Evolutionary conservation across 176 grass and related monocot genomes (phyloP), one percentile per base, ranked within the genome.

Genomic region (Guadua angustifolia): DNA sequence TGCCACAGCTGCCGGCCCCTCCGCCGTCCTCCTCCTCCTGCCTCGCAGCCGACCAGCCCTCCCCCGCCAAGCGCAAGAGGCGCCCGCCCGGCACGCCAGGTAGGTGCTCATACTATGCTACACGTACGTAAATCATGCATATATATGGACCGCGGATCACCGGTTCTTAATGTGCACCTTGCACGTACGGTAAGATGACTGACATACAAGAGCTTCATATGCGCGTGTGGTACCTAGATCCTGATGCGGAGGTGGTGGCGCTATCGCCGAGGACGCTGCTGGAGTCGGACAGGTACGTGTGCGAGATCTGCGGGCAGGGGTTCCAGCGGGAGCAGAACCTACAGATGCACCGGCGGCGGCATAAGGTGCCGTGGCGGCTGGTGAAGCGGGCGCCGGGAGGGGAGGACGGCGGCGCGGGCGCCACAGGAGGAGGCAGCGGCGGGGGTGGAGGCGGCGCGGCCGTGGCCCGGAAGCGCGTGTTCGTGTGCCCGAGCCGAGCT

Each of bases 291-390:
- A 58, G 91, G 40, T 97, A 97, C 84, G 89, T 97, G 84, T 97
- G 94, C 52, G 91, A 97, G 85, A 97, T 97, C 70, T 97, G 94
- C 91, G 90, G 92, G 85, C 91, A 97, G 73, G 91, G 94, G 9
- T 97, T 97, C 87, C 94, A 93, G 49, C 86, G 94, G 24, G 94
- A 97, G 77, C 94, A 97, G 83, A 97, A 97, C 89, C 91, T 94
- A 32, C 94, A 97, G 86, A 97, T 97, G 94, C 94, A 97, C 89
- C 91, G 91, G 42, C 91, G 94, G 45, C 89, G 94, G 29, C 94
- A 97, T 87, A 97, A 97, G 89, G 94, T 97, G 32, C 91, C 94
- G 6, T 97, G 94, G 94, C 85, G 88, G 50, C 89, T 94, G 32
- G 78, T 94, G 58, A 97, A 92, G 83, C 79, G 92, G 5, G 29